These are phyloP conservation scores for Penicillium sp. DNA, from an alignment of 2,329 filamentous ascomycete species.

Conservation along the genomic window DNA sequence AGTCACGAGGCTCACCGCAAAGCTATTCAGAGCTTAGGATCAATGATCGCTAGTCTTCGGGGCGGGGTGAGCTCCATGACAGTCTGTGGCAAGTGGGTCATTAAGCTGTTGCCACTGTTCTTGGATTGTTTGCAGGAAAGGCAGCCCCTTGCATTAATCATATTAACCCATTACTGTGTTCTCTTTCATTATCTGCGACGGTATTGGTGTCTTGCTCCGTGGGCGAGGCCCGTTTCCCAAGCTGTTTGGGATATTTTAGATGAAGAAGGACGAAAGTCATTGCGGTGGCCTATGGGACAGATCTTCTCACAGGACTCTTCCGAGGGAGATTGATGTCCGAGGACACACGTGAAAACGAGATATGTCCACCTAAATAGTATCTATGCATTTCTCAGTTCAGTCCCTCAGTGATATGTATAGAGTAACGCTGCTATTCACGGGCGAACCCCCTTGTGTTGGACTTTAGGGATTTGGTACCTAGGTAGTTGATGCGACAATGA, in stretches of 20 bases:
- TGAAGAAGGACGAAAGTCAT: constrained; percentile 27
- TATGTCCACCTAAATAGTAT: too few relatives aligned
- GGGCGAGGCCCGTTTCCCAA: constrained; percentile 62
- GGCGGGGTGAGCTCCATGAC: constrained; percentile 49
- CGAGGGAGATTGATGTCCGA: too few relatives aligned
- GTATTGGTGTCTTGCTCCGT: constrained; percentile 65
- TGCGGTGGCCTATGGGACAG: constrained; percentile 28
- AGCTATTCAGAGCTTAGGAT: constrained; percentile 25
- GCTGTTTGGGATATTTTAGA: constrained; percentile 47
- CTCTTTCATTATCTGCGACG: constrained; percentile 57
- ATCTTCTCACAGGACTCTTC: constrained; percentile 19
- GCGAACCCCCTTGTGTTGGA: too few relatives aligned
- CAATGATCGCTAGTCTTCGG: constrained; percentile 24
- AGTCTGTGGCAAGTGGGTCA: constrained; percentile 34
- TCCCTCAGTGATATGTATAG: too few relatives aligned
- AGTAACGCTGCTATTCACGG: too few relatives aligned
- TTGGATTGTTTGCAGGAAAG: constrained; percentile 35
- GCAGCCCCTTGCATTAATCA: constrained; percentile 47
- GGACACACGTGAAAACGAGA: too few relatives aligned
- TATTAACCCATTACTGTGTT: constrained; percentile 58
- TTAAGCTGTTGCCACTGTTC: constrained; percentile 30
- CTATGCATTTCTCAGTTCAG: too few relatives aligned
- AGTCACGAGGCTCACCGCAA: constrained; percentile 18
- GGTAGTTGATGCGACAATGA: too few relatives aligned
- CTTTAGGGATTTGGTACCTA: too few relatives aligned